Evolutionary conservation across 2,329 filamentous ascomycete genomes (phyloP).

Genomic region (Botrytis elliptica): DNA sequence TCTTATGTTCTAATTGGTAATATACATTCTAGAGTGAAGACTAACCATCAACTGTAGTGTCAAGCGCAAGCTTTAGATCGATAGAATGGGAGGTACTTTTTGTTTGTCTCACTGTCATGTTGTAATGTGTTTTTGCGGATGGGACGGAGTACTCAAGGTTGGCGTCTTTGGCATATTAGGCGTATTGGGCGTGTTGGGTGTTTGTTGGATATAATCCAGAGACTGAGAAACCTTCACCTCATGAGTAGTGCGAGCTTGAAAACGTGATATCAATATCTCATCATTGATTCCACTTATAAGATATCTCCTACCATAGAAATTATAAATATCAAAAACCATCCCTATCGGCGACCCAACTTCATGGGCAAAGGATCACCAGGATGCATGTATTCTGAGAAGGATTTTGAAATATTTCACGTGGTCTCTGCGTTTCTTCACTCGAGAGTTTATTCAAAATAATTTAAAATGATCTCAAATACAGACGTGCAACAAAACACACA

Average conservation of each 20-base stretch:
- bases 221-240: not conserved
- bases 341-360: too few species aligned
- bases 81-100: not conserved
- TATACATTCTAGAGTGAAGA: not conserved
- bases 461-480: not conserved
- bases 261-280: not conserved
- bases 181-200: not conserved
- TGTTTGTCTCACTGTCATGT: not conserved
- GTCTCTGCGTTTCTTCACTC: not conserved
- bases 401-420: not conserved
- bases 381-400: not conserved
- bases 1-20: not conserved
- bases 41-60: constrained; percentile 24
- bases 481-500: not conserved
- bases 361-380: too few species aligned
- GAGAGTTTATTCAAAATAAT: not conserved
- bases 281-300: not conserved
- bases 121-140: not conserved
- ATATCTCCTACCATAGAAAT: too few species aligned
- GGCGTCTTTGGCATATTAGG: not conserved
- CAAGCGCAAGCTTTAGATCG: constrained; percentile 26
- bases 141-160: not conserved
- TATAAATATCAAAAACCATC: not conserved
- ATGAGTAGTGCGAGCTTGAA: not conserved
- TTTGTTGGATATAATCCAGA: not conserved